Evolutionary conservation across 2,329 filamentous ascomycete species (phyloP), one percentile per base, ranked within the genome.

Genomic region (Cercospora janseana): DNA sequence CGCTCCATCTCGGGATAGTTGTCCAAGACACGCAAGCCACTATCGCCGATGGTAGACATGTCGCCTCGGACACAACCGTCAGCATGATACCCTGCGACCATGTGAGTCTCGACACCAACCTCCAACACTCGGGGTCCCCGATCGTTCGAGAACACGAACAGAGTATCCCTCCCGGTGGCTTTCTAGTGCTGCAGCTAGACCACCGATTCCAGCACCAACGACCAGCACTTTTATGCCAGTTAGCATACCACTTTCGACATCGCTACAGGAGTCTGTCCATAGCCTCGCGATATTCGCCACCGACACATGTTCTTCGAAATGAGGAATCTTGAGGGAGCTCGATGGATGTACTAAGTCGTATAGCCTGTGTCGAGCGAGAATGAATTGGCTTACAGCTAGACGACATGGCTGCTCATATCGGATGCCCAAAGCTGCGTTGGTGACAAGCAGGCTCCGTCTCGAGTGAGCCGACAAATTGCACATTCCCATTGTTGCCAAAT

Each of bases 31-130:
- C 38, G 40, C 23, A 51, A 29, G 21, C 28, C 51, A 43, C 45
- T 51, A 12, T 47, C 42, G 7, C 78, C 76, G 71, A 81, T 80
- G 60, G 48, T 54, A 29, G 55, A 56, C 38, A 53, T 55, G 31
- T 60, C 57, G n/a, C 57, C 57, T 57, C n/a, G 2, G 4, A n/a
- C n/a, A n/a, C n/a, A n/a, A 10, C 6, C 18, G 23, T 55, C 18
- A 55, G 49, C 8, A 24, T 15, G 15, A 23, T 5, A 5, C 20
- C 8, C 7, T 13, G 26, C 10, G 5, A 12, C 9, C 13, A 4
- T 4, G 10, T 24, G 10, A 7, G 9, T 20, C 7, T 23, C 28
- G 4, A 26, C 13, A 24, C 51, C 31, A 5, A 55, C 52, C 46
- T 37, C 34, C 49, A 26, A 42, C 42, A 28, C 46, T 55, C n/a